A percentile compares a stretch with the other conserved stretches of the same genome.
These are phyloP conservation scores for Xenoacremonium recifei DNA, from an alignment of 2,329 filamentous ascomycete genomes.

Conservation along the genomic window DNA sequence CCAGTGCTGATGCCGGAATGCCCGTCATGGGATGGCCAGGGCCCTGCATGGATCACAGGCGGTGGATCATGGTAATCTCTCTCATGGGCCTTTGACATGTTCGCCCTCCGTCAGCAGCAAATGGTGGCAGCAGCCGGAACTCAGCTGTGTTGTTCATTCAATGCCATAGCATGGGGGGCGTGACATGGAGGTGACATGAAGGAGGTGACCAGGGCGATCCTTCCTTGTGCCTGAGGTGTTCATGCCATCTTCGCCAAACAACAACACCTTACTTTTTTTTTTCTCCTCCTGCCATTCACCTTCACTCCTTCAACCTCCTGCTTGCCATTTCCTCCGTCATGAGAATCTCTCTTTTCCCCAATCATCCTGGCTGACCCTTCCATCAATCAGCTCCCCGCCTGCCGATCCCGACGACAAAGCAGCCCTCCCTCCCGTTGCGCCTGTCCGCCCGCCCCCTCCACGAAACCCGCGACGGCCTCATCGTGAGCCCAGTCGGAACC, in stretches of 20 bases:
- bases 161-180: no score
- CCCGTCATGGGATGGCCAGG: no score
- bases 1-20: no score
- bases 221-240: background rate
- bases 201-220: background rate
- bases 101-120: no score
- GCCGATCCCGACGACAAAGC: slow-evolving; percentile 18
- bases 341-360: slow-evolving; percentile 4
- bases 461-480: slow-evolving; percentile 34
- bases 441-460: slow-evolving; percentile 33
- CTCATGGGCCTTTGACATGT: no score
- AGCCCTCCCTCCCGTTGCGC: slow-evolving; percentile 19
- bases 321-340: background rate
- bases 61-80: no score
- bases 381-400: slow-evolving; percentile 26
- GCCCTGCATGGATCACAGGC: no score
- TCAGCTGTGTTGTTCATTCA: no score
- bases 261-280: background rate
- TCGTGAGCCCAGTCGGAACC: slow-evolving; percentile 36
- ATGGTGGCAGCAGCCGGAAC: no score
- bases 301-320: background rate
- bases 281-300: background rate
- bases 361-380: no score
- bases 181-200: no score
- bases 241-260: no score